Base-by-base conservation (phyloP, 345 rosid species). In the Melaleuca alternifolia region DNA sequence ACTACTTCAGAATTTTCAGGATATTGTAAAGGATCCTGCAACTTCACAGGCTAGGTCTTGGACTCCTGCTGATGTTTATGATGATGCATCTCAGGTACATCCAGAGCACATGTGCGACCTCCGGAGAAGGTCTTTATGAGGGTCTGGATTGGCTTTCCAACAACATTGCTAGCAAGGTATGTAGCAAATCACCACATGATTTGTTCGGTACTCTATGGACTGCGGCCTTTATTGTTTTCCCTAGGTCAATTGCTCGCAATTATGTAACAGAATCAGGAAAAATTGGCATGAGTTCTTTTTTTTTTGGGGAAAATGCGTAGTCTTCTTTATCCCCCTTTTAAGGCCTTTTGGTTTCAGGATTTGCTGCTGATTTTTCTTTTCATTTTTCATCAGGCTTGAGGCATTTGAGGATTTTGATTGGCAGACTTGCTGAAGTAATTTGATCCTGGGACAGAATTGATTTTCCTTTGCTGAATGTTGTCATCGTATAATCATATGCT, bases 121-220 rank as follows among this genome's bases (percentile, higher is more conserved):
- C 96, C 44, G 97, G 97, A 84, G 97, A 95, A 88, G 97, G 97
- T 83, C 95, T 95, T 7, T 95, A 95, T 51, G 97, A 95, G 92
- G 97, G 97, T 30, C 91, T 94, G 76, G 97, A 95, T 51, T 95
- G 97, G 97, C 95, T 95, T 87, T 94, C 97, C 86, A 93, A 92
- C 94, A 94, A 95, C 90, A 95, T 95, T 16, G 94, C 94, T 84
- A 92, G 85, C 92, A 93, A 90, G 94, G 94, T 90, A 88, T 44
- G 85, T 23, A n/a, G 53, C 44, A 65, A 65, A n/a, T 20, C 30
- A 37, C 41, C 23, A 10, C 26, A 30, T 15, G 53, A 50, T 71
- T 18, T 62, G 21, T n/a, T 65, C 48, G 79, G 50, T n/a, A 37
- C 46, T 71, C 79, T 37, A 21, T 20, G 81, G 81, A 71, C 7